These are phyloP conservation scores for Galeopsis tetrahit DNA, from an alignment of 257 asterid genomes.

Conservation along the genomic window DNA sequence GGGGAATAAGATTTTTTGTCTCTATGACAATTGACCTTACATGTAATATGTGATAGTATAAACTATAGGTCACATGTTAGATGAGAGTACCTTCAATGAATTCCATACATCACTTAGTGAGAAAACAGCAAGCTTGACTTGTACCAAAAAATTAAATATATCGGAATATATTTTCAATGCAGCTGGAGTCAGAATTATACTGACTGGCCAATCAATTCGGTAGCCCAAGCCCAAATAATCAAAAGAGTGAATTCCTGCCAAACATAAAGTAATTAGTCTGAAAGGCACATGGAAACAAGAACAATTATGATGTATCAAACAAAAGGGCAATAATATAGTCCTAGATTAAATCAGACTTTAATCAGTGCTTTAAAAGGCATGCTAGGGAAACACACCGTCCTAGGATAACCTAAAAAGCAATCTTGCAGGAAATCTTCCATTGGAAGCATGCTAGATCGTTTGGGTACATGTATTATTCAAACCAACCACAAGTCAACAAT, in stretches of 20 bases:
- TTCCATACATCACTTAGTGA: conserved; percentile 88
- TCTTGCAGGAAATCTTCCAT: conserved; percentile 6
- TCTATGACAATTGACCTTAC: conserved; percentile 13
- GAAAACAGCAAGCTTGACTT: conserved; percentile 94
- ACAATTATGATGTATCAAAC: conserved; percentile 1
- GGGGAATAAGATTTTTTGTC: conserved; percentile 1
- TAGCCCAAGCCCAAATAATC: conserved; percentile 94
- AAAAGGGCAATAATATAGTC: conserved; percentile 15
- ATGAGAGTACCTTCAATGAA: conserved; percentile 67
- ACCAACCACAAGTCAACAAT: conserved; percentile 9
- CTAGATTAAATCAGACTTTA: conserved; percentile 14
- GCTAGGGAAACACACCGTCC: conserved; percentile 1
- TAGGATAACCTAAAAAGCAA: conserved; percentile 27
- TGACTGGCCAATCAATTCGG: conserved; percentile 94
- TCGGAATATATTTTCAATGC: conserved; percentile 82
- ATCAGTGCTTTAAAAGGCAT: conserved; percentile 15
- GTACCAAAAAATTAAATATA: conserved; percentile 85
- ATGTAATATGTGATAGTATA: conserved; percentile 18
- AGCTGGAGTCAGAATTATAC: conserved; percentile 73
- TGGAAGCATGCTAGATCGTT: conserved; percentile 18
- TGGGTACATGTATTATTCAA: conserved; percentile 7
- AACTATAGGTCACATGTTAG: conserved; percentile 19
- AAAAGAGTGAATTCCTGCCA: conserved; percentile 83
- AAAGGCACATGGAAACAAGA: conserved; percentile 28
- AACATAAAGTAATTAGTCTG: conserved; percentile 32